Evolutionary conservation across 495 filamentous ascomycete species (phyloP).

Genomic region (Daldinia vernicosa): DNA sequence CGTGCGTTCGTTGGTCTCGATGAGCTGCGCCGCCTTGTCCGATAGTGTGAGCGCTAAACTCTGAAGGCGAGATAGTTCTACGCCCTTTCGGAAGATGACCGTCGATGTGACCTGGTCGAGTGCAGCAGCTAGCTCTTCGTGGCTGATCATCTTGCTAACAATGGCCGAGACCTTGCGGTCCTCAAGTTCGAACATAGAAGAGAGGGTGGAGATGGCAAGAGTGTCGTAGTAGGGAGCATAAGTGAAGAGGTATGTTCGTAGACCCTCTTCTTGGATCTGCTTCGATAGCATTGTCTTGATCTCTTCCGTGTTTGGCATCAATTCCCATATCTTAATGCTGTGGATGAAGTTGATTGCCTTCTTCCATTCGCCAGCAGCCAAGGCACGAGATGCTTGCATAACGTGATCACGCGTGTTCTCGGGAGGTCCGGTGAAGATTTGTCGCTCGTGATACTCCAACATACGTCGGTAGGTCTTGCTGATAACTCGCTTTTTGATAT

Average conservation of each 20-base stretch:
- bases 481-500: slow-evolving; percentile 97
- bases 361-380: slow-evolving; percentile 98
- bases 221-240: slow-evolving; percentile 99
- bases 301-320: slow-evolving; percentile 87
- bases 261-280: slow-evolving; percentile 97
- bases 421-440: slow-evolving; percentile 97
- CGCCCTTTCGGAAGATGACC: slow-evolving; percentile 99
- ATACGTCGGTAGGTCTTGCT: slow-evolving; percentile 99
- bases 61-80: slow-evolving; percentile 95
- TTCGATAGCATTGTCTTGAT: slow-evolving; percentile 96
- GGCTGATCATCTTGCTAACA: slow-evolving; percentile 98
- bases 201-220: slow-evolving; percentile 81
- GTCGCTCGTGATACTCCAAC: slow-evolving; percentile 98
- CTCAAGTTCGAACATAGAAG: slow-evolving; percentile 94
- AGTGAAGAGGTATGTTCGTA: slow-evolving; percentile 98
- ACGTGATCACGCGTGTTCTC: slow-evolving; percentile 99
- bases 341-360: slow-evolving; percentile 91
- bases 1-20: slow-evolving; percentile 96
- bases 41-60: slow-evolving; percentile 91
- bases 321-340: slow-evolving; percentile 98
- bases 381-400: slow-evolving; percentile 96
- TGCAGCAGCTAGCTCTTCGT: slow-evolving; percentile 95
- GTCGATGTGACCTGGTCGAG: slow-evolving; percentile 97
- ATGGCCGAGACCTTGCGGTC: slow-evolving; percentile 91
- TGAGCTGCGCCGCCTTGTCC: slow-evolving; percentile 94